phyloP scores from a whole-genome alignment of 2,329 filamentous ascomycete genomes.

The Amauroascus verrucosus region DNA sequence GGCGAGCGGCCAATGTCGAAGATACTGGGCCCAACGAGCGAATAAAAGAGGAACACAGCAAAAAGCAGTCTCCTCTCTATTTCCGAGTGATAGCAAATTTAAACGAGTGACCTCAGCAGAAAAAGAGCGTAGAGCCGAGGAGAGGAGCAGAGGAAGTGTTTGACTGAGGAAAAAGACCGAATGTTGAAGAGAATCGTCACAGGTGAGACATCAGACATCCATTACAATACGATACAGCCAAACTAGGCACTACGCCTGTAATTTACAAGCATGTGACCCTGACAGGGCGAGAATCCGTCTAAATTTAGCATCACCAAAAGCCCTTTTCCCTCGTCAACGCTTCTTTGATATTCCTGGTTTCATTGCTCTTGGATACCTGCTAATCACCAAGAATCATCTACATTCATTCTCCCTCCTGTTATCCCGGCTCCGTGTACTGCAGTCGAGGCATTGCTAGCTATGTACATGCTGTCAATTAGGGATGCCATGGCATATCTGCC shows the following conservation, averaged over 20 bases:
- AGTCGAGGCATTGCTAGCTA: too few species aligned
- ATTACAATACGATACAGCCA: constrained; percentile 5
- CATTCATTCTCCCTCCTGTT: too few species aligned
- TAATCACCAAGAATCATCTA: too few species aligned
- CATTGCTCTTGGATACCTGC: too few species aligned
- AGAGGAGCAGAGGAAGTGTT: background rate
- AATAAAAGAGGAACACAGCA: background rate
- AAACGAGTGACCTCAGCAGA: constrained; percentile 4
- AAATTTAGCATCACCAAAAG: background rate
- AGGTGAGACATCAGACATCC: constrained; percentile 6
- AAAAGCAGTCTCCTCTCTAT: background rate
- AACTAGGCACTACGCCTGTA: background rate
- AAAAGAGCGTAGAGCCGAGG: constrained; percentile 3
- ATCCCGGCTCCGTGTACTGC: too few species aligned
- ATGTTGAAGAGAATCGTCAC: constrained; percentile 1
- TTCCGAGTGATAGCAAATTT: background rate
- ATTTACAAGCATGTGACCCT: background rate
- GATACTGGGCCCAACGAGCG: background rate
- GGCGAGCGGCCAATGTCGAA: background rate
- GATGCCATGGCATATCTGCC: too few species aligned
- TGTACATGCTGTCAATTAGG: too few species aligned
- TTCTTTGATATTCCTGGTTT: too few species aligned
- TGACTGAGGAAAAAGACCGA: background rate
- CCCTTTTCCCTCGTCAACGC: background rate
- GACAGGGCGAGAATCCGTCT: background rate